These are phyloP conservation scores for Phylloboletellus chloephorus DNA, from an alignment of 1,284 basidiomycete genomes.

Conservation along the genomic window DNA sequence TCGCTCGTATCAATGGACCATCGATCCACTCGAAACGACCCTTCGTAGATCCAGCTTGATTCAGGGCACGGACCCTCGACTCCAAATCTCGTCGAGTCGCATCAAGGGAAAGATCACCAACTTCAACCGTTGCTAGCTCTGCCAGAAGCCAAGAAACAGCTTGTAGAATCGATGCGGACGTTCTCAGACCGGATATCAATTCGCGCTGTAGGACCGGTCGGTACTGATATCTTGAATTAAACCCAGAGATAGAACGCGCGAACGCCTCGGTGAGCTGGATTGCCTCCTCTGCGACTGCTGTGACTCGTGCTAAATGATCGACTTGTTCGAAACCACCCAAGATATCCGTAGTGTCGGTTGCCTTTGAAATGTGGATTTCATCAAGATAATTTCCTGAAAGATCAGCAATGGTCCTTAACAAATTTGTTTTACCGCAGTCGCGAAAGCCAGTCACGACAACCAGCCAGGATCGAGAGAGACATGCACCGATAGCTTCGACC, in stretches of 20 bases:
- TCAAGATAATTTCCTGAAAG: constrained; percentile 65
- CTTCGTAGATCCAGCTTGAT: constrained; percentile 16
- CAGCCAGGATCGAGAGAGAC: constrained; percentile 80
- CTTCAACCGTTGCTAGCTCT: constrained; percentile 19
- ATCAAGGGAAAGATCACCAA: constrained; percentile 13
- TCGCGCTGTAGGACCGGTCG: constrained; percentile 17
- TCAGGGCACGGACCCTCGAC: constrained; percentile 15
- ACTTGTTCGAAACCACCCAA: constrained; percentile 95
- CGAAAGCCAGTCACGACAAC: constrained; percentile 80
- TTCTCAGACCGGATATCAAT: constrained; percentile 21
- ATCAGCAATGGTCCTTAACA: constrained; percentile 70
- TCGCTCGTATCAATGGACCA: constrained; percentile 86
- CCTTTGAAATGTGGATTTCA: constrained; percentile 79
- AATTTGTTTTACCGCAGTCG: constrained; percentile 75
- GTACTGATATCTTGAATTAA: constrained; percentile 25
- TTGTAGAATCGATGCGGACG: constrained; percentile 22
- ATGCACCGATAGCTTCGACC: constrained; percentile 74
- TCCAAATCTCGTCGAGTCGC: constrained; percentile 16
- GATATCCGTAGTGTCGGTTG: constrained; percentile 92
- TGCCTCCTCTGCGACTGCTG: constrained; percentile 38
- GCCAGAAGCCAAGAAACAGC: constrained; percentile 19
- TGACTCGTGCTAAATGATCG: constrained; percentile 43
- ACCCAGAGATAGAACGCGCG: constrained; percentile 36
- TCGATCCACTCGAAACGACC: constrained; percentile 94
- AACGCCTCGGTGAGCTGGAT: constrained; percentile 38